These are phyloP conservation scores for Nakazawaea anatomiae DNA, from an alignment of 805 yeast species.

Conservation along the genomic window DNA sequence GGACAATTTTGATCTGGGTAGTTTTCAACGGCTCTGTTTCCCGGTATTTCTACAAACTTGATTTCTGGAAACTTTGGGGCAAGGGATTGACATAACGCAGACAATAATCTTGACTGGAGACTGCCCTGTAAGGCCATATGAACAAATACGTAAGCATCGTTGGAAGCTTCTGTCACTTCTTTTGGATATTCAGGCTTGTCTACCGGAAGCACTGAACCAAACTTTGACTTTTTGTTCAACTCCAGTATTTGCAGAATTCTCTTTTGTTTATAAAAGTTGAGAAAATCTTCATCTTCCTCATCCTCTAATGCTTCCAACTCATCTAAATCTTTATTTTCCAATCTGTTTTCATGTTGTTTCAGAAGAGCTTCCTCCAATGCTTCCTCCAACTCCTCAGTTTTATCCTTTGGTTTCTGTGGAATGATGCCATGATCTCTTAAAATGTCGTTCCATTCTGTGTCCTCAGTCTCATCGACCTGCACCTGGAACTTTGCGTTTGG, in stretches of 20 bases:
- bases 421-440: slow-evolving; percentile 84
- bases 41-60: slow-evolving; percentile 91
- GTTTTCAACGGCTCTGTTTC: slow-evolving; percentile 82
- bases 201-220: slow-evolving; percentile 73
- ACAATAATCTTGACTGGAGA: slow-evolving; percentile 68
- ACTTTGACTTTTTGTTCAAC: slow-evolving; percentile 49
- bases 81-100: slow-evolving; percentile 46
- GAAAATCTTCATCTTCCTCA: slow-evolving; percentile 88
- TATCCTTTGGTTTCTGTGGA: slow-evolving; percentile 87
- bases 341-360: slow-evolving; percentile 74
- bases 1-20: slow-evolving; percentile 92
- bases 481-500: slow-evolving; percentile 63
- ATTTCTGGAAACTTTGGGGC: slow-evolving; percentile 74
- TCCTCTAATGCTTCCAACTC: slow-evolving; percentile 87
- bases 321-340: slow-evolving; percentile 69
- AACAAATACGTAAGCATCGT: slow-evolving; percentile 59
- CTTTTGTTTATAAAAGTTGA: slow-evolving; percentile 69
- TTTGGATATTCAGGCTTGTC: slow-evolving; percentile 82
- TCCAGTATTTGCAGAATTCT: slow-evolving; percentile 70
- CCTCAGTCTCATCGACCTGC: slow-evolving; percentile 92
- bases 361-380: slow-evolving; percentile 79
- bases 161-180: slow-evolving; percentile 81
- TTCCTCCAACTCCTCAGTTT: slow-evolving; percentile 80
- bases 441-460: slow-evolving; percentile 98
- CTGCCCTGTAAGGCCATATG: slow-evolving; percentile 69